Percentiles rank a stretch among this genome's conserved stretches.
Conservation (phyloP, 805 yeast genomes). For the Candida vaughaniae region DNA sequence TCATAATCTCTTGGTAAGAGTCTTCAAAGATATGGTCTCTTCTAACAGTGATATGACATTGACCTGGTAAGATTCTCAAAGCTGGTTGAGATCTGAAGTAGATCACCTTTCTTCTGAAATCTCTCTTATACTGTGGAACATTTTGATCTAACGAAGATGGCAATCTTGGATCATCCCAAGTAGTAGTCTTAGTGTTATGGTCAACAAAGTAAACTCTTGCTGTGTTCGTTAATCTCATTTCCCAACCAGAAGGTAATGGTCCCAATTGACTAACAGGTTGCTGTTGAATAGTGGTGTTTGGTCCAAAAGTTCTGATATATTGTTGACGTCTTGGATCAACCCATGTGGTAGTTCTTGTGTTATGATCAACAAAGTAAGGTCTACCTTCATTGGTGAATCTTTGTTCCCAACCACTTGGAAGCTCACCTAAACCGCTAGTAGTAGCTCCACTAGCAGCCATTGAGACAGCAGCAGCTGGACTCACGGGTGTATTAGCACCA, state of each 20-base stretch:
- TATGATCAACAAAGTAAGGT: conserved; percentile 97
- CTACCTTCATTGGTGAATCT: conserved; percentile 97
- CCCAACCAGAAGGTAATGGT: conserved; percentile 99
- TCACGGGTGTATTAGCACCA: conserved; percentile 51
- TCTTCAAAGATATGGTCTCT: conserved; percentile 96
- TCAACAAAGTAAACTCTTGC: conserved; percentile 98
- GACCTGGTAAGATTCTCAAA: conserved; percentile 94
- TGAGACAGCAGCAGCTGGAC: conserved; percentile 65
- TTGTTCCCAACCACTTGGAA: conserved; percentile 99
- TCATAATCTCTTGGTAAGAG: conserved; percentile 96
- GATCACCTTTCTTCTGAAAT: conserved; percentile 94
- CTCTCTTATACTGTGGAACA: conserved; percentile 99
- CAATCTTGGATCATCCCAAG: conserved; percentile 99
- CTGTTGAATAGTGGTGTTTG: conserved; percentile 90
- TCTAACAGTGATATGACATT: conserved; percentile 96
- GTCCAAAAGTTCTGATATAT: conserved; percentile 91
- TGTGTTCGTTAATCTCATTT: conserved; percentile 97
- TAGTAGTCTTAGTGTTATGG: conserved; percentile 97
- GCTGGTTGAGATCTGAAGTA: conserved; percentile 99
- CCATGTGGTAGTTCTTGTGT: conserved; percentile 99
- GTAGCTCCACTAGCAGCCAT: conserved; percentile 83
- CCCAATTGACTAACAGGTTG: conserved; percentile 98
- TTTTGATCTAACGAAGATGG: conserved; percentile 97
- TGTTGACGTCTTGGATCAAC: conserved; percentile 99
- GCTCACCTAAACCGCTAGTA: conserved; percentile 92